A percentile compares a stretch with the other conserved stretches of the same genome.
phyloP scores from a whole-genome alignment of 345 rosid species.

The Ceriops zippeliana region DNA sequence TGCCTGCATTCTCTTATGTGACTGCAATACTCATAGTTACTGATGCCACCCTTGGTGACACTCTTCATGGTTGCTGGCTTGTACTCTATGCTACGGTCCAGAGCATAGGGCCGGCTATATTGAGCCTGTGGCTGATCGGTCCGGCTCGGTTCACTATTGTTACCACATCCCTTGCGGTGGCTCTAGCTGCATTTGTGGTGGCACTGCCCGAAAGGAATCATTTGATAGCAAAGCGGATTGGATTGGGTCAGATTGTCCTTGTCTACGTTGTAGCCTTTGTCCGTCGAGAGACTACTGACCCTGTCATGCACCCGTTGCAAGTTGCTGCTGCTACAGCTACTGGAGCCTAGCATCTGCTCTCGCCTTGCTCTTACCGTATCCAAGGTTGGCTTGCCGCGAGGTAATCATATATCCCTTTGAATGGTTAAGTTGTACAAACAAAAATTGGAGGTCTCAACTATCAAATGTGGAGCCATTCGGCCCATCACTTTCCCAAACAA shows the following conservation, averaged over 20 bases:
- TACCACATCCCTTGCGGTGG: slow-evolving; percentile 59
- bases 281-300: slow-evolving; percentile 46
- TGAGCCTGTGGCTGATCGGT: slow-evolving; percentile 59
- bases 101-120: slow-evolving; percentile 62
- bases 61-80: slow-evolving; percentile 67
- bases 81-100: slow-evolving; percentile 67
- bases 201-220: slow-evolving; percentile 56
- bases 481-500: too few species aligned
- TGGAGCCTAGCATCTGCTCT: slow-evolving; percentile 71
- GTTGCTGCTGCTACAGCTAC: slow-evolving; percentile 75
- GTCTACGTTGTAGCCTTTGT: slow-evolving; percentile 57
- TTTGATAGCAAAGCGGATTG: slow-evolving; percentile 63
- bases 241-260: slow-evolving; percentile 75
- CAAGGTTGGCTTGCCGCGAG: slow-evolving; percentile 70
- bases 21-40: slow-evolving; percentile 53
- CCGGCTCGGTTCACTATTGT: slow-evolving; percentile 51
- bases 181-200: slow-evolving; percentile 55
- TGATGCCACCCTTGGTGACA: slow-evolving; percentile 77
- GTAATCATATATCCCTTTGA: slow-evolving; percentile 25
- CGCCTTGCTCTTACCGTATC: slow-evolving; percentile 69
- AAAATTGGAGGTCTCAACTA: not conserved
- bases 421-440: not conserved
- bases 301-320: slow-evolving; percentile 66
- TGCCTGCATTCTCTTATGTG: slow-evolving; percentile 85
- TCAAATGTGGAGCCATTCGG: too few species aligned